These are phyloP conservation scores for Chaetoscypha palmicola DNA, from an alignment of 2,329 filamentous ascomycete genomes.

Conservation along the genomic window DNA sequence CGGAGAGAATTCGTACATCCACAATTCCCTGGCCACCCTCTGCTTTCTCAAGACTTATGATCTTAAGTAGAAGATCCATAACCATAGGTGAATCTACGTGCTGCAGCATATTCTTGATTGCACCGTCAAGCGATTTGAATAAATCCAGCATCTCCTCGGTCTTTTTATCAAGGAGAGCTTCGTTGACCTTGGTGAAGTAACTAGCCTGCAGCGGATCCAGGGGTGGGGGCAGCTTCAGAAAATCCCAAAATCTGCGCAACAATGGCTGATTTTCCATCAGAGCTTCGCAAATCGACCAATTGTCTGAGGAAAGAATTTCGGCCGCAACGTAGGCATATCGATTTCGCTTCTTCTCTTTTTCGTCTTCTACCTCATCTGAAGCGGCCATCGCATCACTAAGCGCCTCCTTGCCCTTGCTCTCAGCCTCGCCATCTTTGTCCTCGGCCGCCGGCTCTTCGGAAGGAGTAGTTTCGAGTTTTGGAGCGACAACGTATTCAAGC, in stretches of 20 bases:
- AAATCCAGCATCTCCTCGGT: slow-evolving; percentile 94
- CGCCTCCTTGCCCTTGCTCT: slow-evolving; percentile 41
- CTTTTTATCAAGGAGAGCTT: slow-evolving; percentile 95
- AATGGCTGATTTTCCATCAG: slow-evolving; percentile 77
- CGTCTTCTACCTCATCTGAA: slow-evolving; percentile 54
- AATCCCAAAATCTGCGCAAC: slow-evolving; percentile 83
- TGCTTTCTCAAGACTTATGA: slow-evolving; percentile 89
- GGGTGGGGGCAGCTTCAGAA: slow-evolving; percentile 74
- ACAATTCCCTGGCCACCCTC: slow-evolving; percentile 90
- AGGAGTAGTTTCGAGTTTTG: slow-evolving; percentile 54
- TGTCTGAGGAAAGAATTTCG: slow-evolving; percentile 90
- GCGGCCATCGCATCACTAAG: slow-evolving; percentile 42
- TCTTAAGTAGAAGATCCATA: slow-evolving; percentile 95
- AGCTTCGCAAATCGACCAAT: slow-evolving; percentile 93
- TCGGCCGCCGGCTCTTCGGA: slow-evolving; percentile 46
- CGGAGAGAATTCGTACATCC: slow-evolving; percentile 55
- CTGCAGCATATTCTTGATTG: slow-evolving; percentile 77
- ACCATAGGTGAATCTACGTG: slow-evolving; percentile 98
- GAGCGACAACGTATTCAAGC: slow-evolving; percentile 85
- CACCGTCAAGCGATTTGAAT: slow-evolving; percentile 74
- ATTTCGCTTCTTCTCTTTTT: slow-evolving; percentile 82
- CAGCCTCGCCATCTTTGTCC: slow-evolving; percentile 41
- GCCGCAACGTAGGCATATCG: slow-evolving; percentile 91
- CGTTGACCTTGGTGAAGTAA: slow-evolving; percentile 98
- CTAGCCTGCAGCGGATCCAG: slow-evolving; percentile 90